Conservation (phyloP, 2,329 filamentous ascomycete genomes). For the Aspergillus puulaauensis region DNA sequence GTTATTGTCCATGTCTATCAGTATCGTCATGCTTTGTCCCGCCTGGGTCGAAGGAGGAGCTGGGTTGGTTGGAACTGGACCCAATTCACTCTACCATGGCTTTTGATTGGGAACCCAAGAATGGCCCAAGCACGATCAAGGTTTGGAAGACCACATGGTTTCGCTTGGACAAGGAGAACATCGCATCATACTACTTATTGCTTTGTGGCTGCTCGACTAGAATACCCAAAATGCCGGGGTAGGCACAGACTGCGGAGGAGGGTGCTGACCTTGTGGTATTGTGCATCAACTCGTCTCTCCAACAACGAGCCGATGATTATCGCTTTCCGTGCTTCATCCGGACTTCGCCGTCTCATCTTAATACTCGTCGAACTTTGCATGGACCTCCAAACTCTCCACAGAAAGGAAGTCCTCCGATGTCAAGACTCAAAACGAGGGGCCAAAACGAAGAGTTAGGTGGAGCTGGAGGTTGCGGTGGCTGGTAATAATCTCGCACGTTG, state of each 20-base stretch:
- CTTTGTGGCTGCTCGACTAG: too few species aligned
- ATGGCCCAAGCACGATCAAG: neutral
- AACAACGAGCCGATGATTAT: neutral
- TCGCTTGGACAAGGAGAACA: neutral
- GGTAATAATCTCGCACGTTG: slow-evolving; percentile 16
- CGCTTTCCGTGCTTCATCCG: neutral
- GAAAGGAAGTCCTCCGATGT: neutral
- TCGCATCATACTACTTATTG: neutral
- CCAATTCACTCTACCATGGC: neutral
- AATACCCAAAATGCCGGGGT: neutral
- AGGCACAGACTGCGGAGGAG: neutral
- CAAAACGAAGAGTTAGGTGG: slow-evolving; percentile 7
- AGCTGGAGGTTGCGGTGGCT: slow-evolving; percentile 13
- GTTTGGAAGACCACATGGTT: slow-evolving; percentile 17
- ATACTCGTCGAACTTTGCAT: neutral
- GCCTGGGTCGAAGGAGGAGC: neutral
- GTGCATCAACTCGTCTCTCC: neutral
- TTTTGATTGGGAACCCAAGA: neutral
- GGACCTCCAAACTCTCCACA: neutral
- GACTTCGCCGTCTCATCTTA: slow-evolving; percentile 4
- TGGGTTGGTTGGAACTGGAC: neutral
- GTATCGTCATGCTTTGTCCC: neutral
- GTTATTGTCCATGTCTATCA: neutral
- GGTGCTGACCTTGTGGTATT: neutral
- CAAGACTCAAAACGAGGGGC: neutral